A percentile compares a stretch with the other conserved stretches of the same genome.
phyloP scores from a whole-genome alignment of 2,329 filamentous ascomycete genomes.

The Pestalotiopsis sp. region DNA sequence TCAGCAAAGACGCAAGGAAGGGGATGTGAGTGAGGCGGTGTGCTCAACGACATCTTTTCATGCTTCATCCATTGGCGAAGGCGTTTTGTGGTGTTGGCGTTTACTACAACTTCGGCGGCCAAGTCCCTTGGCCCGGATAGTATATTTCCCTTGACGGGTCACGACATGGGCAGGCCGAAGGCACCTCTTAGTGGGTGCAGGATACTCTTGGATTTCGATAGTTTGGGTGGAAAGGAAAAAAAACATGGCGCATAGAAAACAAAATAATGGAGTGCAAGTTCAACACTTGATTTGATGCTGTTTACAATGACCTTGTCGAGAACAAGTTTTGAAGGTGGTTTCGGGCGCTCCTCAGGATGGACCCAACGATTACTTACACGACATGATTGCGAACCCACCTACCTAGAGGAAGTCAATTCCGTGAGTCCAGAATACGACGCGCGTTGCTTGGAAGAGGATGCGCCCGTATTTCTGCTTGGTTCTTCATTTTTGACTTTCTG shows the following conservation, averaged over 20 bases:
- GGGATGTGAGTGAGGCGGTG: conserved; percentile 9
- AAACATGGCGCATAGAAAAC: background rate
- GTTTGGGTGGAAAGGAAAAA: background rate
- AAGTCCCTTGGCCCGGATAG: background rate
- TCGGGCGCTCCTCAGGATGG: background rate
- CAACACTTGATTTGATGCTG: conserved; percentile 10
- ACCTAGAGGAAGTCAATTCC: background rate
- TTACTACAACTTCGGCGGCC: background rate
- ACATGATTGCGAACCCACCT: background rate
- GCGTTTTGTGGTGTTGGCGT: conserved; percentile 14
- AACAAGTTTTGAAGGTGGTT: background rate
- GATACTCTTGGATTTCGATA: background rate
- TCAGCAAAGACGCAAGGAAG: background rate
- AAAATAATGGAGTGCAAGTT: conserved; percentile 9
- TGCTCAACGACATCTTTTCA: conserved; percentile 17
- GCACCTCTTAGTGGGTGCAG: background rate
- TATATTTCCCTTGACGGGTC: background rate
- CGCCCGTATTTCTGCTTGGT: background rate
- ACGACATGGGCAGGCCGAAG: too few relatives aligned
- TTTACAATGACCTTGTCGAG: background rate
- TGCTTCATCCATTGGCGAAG: conserved; percentile 4
- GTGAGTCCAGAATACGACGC: too few relatives aligned
- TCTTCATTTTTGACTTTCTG: background rate
- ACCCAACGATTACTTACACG: background rate
- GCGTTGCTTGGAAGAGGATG: too few relatives aligned